Base-by-base conservation (phyloP, 2,329 filamentous ascomycete species). In the Pseudocercospora musae region DNA sequence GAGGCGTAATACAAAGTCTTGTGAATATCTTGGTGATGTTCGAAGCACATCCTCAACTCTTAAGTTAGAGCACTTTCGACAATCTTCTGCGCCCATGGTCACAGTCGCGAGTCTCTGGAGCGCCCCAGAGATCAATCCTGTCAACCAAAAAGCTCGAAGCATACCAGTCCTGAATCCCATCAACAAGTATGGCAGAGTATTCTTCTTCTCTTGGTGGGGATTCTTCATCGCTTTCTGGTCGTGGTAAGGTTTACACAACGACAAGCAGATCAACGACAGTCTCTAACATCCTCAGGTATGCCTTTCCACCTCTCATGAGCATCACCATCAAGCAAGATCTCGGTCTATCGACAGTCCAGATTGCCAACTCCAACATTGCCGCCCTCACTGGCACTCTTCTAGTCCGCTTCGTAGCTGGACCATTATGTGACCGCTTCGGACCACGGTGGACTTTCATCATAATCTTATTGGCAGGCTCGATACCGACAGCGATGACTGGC, bases 341-440 rank as follows among this genome's bases (percentile, higher is more conserved):
- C 33, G 75, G 87, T 57, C 85, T 96, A 69, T 87, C 84, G 8
- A 81, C 87, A 27, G 79, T 81, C 29, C 83, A 96, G 74, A 83
- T 96, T 56, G 87, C 89, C 68, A 96, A 96, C 78, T 96, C 92
- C 37, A 96, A 96, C 77, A 94, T 96, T 63, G 85, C 95, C 62
- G 92, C 91, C 4, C 81, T 96, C 5, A 79, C 83, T 59, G 89
- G 87, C 37, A 91, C 88, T 0, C 80, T 96, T n/a, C 78, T 96
- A 29, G 85, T 96, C 27, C 89, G 92, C 59, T 82, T 92, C 50
- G 76, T 92, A 56, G 87, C 89, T 57, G 92, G 92, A 0, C 91
- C 92, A 11, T 81, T 90, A 15, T 96, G 92, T 75, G 92, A 96
- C 77, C 83, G 82, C 33, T 93, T 89, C 69, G 92, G 92, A 0